phyloP scores from a whole-genome alignment of 2,329 filamentous ascomycete species.

The Penicillium sclerotigenum region DNA sequence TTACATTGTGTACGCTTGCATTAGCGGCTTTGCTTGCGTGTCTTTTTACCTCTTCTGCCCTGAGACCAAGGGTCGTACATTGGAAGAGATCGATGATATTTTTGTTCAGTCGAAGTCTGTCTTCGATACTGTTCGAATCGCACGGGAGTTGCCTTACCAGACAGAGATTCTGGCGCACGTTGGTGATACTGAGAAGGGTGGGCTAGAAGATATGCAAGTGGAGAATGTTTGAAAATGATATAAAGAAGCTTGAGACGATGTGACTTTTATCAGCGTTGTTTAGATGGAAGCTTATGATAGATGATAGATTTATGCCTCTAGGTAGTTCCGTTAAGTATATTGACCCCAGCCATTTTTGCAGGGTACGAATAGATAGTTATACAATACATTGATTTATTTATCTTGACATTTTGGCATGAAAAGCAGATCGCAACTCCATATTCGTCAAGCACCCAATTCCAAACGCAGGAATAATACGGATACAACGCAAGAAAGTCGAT shows the following conservation, averaged over 20 bases:
- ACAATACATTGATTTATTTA: neutral
- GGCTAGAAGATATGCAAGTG: neutral
- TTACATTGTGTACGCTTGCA: conserved; percentile 46
- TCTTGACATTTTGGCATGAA: conserved; percentile 16
- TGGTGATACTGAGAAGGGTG: conserved; percentile 6
- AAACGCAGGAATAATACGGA: conserved; percentile 80
- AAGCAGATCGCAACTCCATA: conserved; percentile 35
- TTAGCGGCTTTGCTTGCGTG: conserved; percentile 32
- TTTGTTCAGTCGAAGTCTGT: conserved; percentile 31
- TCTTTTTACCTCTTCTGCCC: conserved; percentile 39
- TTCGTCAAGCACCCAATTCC: conserved; percentile 83
- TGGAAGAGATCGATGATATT: conserved; percentile 41
- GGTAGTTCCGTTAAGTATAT: neutral
- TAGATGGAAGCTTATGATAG: neutral
- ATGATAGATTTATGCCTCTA: neutral
- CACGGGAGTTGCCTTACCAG: conserved; percentile 20
- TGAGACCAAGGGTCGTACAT: conserved; percentile 37
- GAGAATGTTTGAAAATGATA: neutral
- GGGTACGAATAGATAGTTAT: neutral
- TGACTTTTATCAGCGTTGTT: neutral
- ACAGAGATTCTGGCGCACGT: conserved; percentile 14
- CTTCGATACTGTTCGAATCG: conserved; percentile 25
- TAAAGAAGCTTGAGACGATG: neutral
- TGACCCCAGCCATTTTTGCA: neutral
- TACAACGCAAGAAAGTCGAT: conserved; percentile 68